Evolutionary conservation across 192 early-diverging fungal species (phyloP), one percentile per base, ranked within the genome.

Genomic region (Geosiphon pyriformis): DNA sequence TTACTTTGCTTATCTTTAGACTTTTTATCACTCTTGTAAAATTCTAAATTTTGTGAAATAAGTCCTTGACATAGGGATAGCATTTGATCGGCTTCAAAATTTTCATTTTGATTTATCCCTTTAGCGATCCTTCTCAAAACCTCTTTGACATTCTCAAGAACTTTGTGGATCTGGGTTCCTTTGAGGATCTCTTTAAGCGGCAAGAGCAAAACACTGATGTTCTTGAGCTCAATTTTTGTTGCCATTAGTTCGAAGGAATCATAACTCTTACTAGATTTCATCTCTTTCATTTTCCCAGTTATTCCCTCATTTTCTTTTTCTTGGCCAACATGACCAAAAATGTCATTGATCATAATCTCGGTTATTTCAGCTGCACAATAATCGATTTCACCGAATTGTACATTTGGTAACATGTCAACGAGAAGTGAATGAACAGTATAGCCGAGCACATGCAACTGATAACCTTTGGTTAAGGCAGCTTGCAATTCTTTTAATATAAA

Each of bases 361-460:
- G 90, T 80, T 33, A 98, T 72, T 17, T 77, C 77, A 37, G 81
- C 81, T 15, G 94, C 69, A 50, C 92, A 91, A 55, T 86, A 82
- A 72, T 99, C 94, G 25, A 98, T 70, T 3, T 85, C 82, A 26
- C 91, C 92, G 1, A 87, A 80, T 20, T 78, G 65, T 20, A 86
- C 31, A 4, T 72, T 79, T 20, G 81, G 77, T 25, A 83, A 68
- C 35, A 94, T 76, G 51, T 85, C 85, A 23, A 77, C 77, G n/a
- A 98, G 70, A 70, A 99, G 73, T 3, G 88, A 76, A 67, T 98
- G 90, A 54, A 96, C 65, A 0, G 96, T 98, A 75, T 87, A 98
- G 46, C 91, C 92, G n/a, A 99, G 85, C 15, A 99, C 91, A 74
- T 98, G 96, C 32, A 91, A 80, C 65, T 95, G 90, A 65, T 93